phyloP scores from a whole-genome alignment of 2,329 filamentous ascomycete species.

The Rugonectria rugulosa region DNA sequence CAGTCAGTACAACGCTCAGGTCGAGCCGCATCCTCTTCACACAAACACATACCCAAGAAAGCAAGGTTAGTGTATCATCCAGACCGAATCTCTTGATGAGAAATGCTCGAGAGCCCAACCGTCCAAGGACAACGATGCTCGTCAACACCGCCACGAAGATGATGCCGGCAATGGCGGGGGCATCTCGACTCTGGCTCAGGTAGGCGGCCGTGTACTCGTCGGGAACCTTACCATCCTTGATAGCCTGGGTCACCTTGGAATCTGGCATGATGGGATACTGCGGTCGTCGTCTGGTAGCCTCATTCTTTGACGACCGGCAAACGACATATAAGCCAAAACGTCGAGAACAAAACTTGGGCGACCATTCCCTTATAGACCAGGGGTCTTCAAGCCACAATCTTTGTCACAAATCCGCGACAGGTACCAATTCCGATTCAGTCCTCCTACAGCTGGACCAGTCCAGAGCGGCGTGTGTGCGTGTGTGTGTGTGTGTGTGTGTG shows the following conservation, averaged over 20 bases:
- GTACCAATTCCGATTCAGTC: background rate
- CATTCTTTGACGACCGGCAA: conserved; percentile 2
- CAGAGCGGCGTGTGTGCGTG: no score
- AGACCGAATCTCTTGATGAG: conserved; percentile 48
- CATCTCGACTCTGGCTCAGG: conserved; percentile 48
- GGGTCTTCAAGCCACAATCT: background rate
- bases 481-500: no score
- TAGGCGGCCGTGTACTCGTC: conserved; percentile 43
- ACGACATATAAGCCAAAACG: background rate
- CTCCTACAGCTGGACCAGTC: background rate
- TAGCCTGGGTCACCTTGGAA: conserved; percentile 39
- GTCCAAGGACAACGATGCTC: conserved; percentile 43
- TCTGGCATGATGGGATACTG: conserved; percentile 31
- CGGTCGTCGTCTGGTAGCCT: background rate
- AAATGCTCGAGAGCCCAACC: conserved; percentile 46
- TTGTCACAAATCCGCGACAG: background rate
- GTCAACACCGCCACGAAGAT: conserved; percentile 47
- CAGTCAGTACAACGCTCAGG: conserved; percentile 7
- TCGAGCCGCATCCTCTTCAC: no score
- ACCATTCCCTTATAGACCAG: background rate
- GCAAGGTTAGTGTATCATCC: conserved; percentile 48
- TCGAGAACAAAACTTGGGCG: background rate
- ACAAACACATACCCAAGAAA: conserved; percentile 45
- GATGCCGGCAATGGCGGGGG: conserved; percentile 48
- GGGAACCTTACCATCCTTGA: conserved; percentile 47